A percentile compares a stretch with the other conserved stretches of the same genome.
Conservation (phyloP, 257 asterid species). For the Nicotiana paniculata region DNA sequence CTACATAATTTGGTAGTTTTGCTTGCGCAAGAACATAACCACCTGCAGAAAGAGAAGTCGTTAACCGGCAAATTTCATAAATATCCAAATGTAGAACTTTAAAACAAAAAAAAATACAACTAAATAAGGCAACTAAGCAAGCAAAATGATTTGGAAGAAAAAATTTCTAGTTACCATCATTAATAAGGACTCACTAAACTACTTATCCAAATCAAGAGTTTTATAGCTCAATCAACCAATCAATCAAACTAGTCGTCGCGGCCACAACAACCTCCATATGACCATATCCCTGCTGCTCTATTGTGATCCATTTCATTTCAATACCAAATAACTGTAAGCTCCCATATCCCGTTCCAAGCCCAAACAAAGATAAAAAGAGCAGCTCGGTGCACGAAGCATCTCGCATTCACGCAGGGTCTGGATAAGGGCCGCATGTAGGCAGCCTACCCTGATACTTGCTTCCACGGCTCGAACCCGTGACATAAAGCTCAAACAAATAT, state of each 20-base stretch:
- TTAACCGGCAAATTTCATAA: neutral
- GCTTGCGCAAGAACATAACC: constrained; percentile 1
- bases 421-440: too few species aligned
- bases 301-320: neutral
- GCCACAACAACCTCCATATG: neutral
- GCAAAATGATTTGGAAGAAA: neutral
- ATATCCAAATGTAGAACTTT: neutral
- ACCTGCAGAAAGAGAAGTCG: neutral
- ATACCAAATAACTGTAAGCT: neutral
- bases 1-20: constrained; percentile 1
- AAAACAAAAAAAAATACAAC: neutral
- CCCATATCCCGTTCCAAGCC: neutral
- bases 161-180: neutral
- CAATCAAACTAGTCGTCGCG: neutral
- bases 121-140: neutral
- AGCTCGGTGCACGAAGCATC: neutral
- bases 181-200: neutral
- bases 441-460: too few species aligned
- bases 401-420: too few species aligned
- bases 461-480: too few species aligned
- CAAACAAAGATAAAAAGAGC: neutral
- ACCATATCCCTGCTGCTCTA: neutral
- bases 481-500: too few species aligned
- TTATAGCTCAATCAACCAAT: neutral
- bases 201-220: neutral